These are phyloP conservation scores for Eucalyptus urophylla DNA, from an alignment of 345 rosid genomes.

Conservation along the genomic window DNA sequence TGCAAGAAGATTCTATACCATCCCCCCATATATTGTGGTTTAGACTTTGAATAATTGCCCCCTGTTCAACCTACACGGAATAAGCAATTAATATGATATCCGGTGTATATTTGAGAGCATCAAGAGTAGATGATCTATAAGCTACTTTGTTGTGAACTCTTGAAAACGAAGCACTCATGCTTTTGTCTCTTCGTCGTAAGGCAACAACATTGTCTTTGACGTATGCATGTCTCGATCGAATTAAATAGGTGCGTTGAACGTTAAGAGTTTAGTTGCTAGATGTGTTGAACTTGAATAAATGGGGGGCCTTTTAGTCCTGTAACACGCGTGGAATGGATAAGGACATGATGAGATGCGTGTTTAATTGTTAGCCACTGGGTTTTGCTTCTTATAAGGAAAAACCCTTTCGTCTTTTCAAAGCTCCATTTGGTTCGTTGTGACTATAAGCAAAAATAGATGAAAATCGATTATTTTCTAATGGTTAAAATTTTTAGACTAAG, in stretches of 20 bases:
- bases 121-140: background rate
- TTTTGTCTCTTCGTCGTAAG: constrained; percentile 21
- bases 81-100: background rate
- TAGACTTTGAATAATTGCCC: constrained; percentile 57
- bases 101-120: background rate
- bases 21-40: constrained; percentile 39
- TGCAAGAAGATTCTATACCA: background rate
- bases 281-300: background rate
- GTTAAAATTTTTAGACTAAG: background rate
- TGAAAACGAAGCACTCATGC: constrained; percentile 18
- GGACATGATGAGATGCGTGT: background rate
- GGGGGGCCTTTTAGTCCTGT: background rate
- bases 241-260: constrained; percentile 13
- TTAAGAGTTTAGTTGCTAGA: background rate
- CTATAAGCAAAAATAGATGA: background rate
- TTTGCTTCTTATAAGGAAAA: background rate
- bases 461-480: background rate
- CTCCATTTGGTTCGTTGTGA: background rate
- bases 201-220: constrained; percentile 18
- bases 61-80: constrained; percentile 35
- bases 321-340: background rate
- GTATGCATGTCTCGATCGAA: constrained; percentile 13
- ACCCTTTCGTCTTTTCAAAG: background rate
- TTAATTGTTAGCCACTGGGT: background rate
- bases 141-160: background rate